Conservation (phyloP, 148 eudicot genomes). For the Talinum fruticosum region DNA sequence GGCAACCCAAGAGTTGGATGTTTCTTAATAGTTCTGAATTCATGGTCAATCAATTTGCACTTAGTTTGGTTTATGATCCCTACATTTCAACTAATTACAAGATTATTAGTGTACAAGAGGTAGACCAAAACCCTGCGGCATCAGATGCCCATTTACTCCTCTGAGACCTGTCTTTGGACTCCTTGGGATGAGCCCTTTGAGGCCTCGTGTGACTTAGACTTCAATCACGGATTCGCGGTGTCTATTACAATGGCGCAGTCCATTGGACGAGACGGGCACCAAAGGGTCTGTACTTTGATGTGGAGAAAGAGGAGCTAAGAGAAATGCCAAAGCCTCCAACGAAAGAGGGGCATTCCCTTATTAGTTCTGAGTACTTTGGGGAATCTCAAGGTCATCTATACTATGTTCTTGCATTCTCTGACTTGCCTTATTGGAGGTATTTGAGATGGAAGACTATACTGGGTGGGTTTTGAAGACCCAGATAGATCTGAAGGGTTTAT, state of each 20-base stretch:
- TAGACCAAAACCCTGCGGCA: conserved; percentile 5
- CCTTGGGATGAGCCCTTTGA: conserved; percentile 3
- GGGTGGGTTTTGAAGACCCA: conserved; percentile 21
- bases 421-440: conserved; percentile 13
- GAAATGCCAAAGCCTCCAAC: conserved; percentile 30
- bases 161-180: conserved; percentile 16
- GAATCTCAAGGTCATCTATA: conserved; percentile 14
- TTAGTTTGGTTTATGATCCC: conserved; percentile 23
- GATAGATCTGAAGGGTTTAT: conserved; percentile 16
- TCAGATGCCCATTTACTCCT: conserved; percentile 18
- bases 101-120: conserved; percentile 24
- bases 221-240: conserved; percentile 15
- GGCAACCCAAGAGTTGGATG: conserved; percentile 7
- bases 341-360: conserved; percentile 1
- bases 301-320: conserved; percentile 1
- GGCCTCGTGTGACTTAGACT: conserved; percentile 13
- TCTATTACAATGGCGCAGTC: conserved; percentile 20
- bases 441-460: conserved; percentile 22
- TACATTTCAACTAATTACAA: conserved; percentile 20
- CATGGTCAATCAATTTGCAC: conserved; percentile 1
- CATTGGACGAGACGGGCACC: conserved; percentile 23
- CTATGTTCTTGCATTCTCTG: conserved; percentile 12
- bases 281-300: conserved; percentile 16
- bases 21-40: conserved; percentile 10
- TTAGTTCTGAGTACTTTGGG: conserved; percentile 23